Base-by-base conservation (phyloP, 2,329 filamentous ascomycete genomes). In the Coniella lustricola region DNA sequence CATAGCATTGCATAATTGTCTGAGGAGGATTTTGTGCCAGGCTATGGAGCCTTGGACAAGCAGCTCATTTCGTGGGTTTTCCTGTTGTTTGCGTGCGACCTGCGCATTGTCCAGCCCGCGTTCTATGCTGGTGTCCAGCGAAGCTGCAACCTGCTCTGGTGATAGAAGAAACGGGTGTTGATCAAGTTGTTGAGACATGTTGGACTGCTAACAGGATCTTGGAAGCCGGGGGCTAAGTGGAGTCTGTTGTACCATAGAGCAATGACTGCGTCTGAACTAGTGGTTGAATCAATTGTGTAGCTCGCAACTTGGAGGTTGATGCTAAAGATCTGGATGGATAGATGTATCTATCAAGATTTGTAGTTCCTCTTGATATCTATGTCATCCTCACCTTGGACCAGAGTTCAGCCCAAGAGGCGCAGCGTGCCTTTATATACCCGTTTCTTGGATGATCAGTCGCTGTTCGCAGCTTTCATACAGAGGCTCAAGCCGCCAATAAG, bases 1-100 rank as follows among this genome's bases (percentile, higher is more conserved):
- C 85, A 89, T 88, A 50, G 85, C 85, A 71, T 90, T 90, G 61
- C 82, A 78, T 18, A 88, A 65, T 63, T 90, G 85, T 57, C 84
- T 82, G 50, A 85, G 68, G 40, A 90, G 68, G 36, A 90, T 87
- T 57, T 83, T 90, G 58, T 82, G 72, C 84, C 82, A 75, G 60
- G 76, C 77, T 41, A 90, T 81, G 22, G 77, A 78, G 22, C 76
- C 80, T 17, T 75, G 82, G 17, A 87, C 78, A 38, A 87, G 79
- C 17, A 90, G 72, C 60, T 87, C 82, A 67, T 90, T 90, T 16
- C 66, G 70, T 43, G 84, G 83, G 60, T 84, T 81, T 51, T 76
- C 71, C 18, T 74, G 64, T 48, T 81, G 74, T 20, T 84, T 70
- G 48, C 78, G 65, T 44, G 72, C 63, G 18, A 85, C 84, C 59